Conservation (phyloP, 1,284 basidiomycete species). For the Cutaneotrichosporon dermatis region DNA sequence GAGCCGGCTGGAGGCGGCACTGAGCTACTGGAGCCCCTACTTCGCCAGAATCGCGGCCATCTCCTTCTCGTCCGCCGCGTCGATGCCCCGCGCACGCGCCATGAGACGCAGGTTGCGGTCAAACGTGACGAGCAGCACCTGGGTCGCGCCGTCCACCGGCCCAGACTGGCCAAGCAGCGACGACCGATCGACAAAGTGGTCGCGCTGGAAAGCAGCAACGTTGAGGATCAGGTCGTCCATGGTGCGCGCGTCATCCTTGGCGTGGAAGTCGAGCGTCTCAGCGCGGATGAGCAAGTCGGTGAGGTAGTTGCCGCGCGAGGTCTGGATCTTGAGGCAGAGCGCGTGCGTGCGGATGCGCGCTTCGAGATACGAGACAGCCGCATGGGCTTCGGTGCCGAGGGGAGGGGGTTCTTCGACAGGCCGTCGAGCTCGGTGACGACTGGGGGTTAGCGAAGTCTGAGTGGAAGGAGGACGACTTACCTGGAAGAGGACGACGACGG, state of each 20-base stretch:
- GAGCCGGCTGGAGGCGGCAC: too few relatives aligned
- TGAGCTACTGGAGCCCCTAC: not conserved
- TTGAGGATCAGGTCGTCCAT: constrained; percentile 95
- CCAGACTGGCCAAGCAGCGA: constrained; percentile 56
- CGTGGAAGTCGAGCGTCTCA: constrained; percentile 72
- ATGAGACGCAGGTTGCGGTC: constrained; percentile 67
- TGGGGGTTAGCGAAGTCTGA: too few relatives aligned
- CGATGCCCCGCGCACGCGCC: constrained; percentile 44
- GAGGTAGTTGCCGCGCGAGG: constrained; percentile 90
- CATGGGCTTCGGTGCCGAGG: constrained; percentile 62
- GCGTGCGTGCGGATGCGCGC: constrained; percentile 70
- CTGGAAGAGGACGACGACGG: constrained; percentile 77
- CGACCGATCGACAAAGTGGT: constrained; percentile 85
- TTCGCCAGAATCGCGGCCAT: constrained; percentile 38
- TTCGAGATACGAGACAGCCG: constrained; percentile 70
- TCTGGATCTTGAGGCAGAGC: constrained; percentile 84
- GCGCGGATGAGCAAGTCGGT: constrained; percentile 73
- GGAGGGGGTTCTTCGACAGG: constrained; percentile 63
- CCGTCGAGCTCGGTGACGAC: constrained; percentile 72
- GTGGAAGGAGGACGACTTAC: too few relatives aligned
- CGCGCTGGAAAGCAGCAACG: constrained; percentile 84
- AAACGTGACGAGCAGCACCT: constrained; percentile 82
- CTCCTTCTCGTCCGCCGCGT: constrained; percentile 47
- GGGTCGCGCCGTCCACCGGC: constrained; percentile 49
- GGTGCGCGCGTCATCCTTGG: constrained; percentile 56